Evolutionary conservation across 805 yeast species (phyloP), one percentile per base, ranked within the genome.

Genomic region (Metschnikowia orientalis): DNA sequence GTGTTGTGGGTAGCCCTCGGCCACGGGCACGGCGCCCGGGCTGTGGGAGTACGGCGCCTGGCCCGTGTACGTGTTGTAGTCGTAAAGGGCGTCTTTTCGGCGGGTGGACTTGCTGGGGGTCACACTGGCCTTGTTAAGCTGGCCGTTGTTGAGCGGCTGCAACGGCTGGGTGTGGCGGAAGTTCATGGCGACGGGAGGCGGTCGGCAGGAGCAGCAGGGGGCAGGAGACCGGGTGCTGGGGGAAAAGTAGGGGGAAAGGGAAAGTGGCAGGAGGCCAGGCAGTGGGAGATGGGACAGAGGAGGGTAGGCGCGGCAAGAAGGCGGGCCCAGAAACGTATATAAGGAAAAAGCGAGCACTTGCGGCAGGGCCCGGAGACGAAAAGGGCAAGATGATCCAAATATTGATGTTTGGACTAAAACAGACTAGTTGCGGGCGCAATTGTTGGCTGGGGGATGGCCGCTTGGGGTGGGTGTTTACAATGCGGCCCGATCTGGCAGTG

Each of bases 121-220:
- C 38, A 51, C 44, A 39, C 55, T 54, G n/a, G 62, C 52, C 45
- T 75, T 63, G 47, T 74, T 73, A 39, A 74, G 54, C 44, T 73
- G 78, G 31, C 71, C 75, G 48, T 57, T 67, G 48, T 71, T 73
- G 37, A 74, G 61, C 34, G 79, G 73, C 50, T 74, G 79, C 45
- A 74, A 67, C 18, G 79, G 76, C 48, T 72, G 71, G 32, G 62
- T 44, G n/a, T 41, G 34, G 21, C 47, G 41, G 35, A 40, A 30
- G 26, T 40, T 42, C 50, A 46, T 46, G 13, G 13, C 12, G 11
- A 16, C 8, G 28, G 7, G 24, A 10, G 25, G 16, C n/a, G 24
- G 14, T 15, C 14, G 17, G 30, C 9, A 15, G 15, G 13, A 11
- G 4, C 21, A 26, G n/a, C 11, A 8, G 15, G 17, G 17, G n/a